Evolutionary conservation across 2,329 filamentous ascomycete species (phyloP).

Genomic region (Fonsecaea nubica): DNA sequence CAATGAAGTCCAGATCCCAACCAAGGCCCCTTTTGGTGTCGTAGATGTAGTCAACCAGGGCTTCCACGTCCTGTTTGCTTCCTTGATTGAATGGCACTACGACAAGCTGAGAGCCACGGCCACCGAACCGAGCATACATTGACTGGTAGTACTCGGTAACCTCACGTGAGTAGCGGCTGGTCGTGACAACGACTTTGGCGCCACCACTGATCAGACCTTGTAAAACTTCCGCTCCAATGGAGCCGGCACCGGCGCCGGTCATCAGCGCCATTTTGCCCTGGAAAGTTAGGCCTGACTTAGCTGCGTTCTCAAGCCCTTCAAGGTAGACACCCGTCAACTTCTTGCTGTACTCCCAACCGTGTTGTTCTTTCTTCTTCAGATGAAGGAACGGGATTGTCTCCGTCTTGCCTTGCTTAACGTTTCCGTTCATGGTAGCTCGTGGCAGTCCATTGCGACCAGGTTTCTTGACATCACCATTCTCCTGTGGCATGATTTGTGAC

Average conservation of each 20-base stretch:
- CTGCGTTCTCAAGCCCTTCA: slow-evolving; percentile 87
- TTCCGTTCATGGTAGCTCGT: slow-evolving; percentile 56
- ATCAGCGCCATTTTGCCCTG: slow-evolving; percentile 95
- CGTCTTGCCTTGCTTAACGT: slow-evolving; percentile 80
- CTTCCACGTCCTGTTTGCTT: slow-evolving; percentile 96
- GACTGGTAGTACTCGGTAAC: slow-evolving; percentile 99
- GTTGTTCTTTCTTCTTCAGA: slow-evolving; percentile 88
- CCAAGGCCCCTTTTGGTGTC: slow-evolving; percentile 94
- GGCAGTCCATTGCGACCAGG: slow-evolving; percentile 57
- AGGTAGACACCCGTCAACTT: slow-evolving; percentile 93
- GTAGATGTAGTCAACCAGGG: slow-evolving; percentile 93
- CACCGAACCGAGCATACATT: slow-evolving; percentile 95
- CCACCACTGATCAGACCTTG: slow-evolving; percentile 96
- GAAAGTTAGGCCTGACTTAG: slow-evolving; percentile 86
- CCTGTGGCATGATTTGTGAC: slow-evolving; percentile 91
- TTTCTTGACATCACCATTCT: slow-evolving; percentile 70
- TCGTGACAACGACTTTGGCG: slow-evolving; percentile 95
- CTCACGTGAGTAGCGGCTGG: slow-evolving; percentile 92
- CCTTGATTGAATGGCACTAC: slow-evolving; percentile 99
- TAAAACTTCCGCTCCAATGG: slow-evolving; percentile 94
- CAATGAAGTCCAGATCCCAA: slow-evolving; percentile 95
- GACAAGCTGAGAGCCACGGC: slow-evolving; percentile 92
- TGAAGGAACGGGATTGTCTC: slow-evolving; percentile 98
- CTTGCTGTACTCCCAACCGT: slow-evolving; percentile 99
- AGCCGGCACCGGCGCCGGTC: slow-evolving; percentile 97